Conservation (phyloP, 1,139 yeast species). For the Candida sanyaensis region DNA sequence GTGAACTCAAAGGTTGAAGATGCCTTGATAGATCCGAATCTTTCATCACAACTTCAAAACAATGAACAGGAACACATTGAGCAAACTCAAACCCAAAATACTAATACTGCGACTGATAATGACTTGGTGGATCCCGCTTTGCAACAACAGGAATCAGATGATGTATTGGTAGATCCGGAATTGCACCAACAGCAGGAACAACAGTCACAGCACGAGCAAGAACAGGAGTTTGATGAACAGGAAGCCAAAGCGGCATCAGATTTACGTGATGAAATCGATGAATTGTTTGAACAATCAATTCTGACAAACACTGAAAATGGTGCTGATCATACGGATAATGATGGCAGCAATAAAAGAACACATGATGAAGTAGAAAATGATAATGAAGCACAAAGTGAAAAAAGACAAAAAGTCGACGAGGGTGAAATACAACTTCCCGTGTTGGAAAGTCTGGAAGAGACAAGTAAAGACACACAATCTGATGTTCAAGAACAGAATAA, state of each 20-base stretch:
- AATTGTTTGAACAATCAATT: slow-evolving; percentile 8
- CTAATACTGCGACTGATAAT: background rate
- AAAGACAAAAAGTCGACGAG: slow-evolving; percentile 8
- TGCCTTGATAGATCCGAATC: background rate
- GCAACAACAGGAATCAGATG: background rate
- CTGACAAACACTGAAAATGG: background rate
- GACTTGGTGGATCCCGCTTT: background rate
- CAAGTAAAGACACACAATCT: background rate
- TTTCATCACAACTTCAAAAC: background rate
- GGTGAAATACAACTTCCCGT: slow-evolving; percentile 3
- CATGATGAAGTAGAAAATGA: slow-evolving; percentile 5
- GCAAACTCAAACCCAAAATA: background rate
- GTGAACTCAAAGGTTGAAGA: background rate
- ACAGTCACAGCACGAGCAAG: background rate
- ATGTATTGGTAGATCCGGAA: background rate
- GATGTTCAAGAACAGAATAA: background rate
- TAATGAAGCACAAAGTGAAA: slow-evolving; percentile 4
- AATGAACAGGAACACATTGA: background rate
- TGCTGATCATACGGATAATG: background rate
- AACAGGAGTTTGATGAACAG: background rate
- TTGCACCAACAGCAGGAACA: slow-evolving; percentile 1
- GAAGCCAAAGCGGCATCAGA: background rate
- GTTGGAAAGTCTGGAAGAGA: background rate
- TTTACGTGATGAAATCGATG: slow-evolving; percentile 8
- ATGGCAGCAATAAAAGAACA: slow-evolving; percentile 5